These are phyloP conservation scores for Candida nitratophila DNA, from an alignment of 805 yeast genomes.

Conservation along the genomic window DNA sequence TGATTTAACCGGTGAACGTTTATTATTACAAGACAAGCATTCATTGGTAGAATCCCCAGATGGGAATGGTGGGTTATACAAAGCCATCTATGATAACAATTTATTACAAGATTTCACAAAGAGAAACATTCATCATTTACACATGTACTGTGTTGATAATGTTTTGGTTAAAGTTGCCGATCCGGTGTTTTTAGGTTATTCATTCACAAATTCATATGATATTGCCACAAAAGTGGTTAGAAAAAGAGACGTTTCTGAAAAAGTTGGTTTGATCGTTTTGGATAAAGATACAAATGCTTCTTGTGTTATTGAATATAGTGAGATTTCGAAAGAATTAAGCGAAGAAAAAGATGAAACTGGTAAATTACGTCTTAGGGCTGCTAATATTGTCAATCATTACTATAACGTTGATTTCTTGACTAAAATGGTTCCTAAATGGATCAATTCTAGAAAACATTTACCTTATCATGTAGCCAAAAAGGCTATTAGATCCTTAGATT, in stretches of 20 bases:
- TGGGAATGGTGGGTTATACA: slow-evolving; percentile 96
- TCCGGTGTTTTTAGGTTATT: slow-evolving; percentile 83
- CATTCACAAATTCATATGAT: slow-evolving; percentile 57
- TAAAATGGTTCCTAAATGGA: slow-evolving; percentile 61
- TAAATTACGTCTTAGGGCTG: slow-evolving; percentile 76
- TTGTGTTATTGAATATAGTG: slow-evolving; percentile 92
- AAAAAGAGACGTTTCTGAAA: slow-evolving; percentile 79
- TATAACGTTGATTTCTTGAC: slow-evolving; percentile 74
- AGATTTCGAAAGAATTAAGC: slow-evolving; percentile 70
- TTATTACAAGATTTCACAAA: slow-evolving; percentile 59
- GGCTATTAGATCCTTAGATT: slow-evolving; percentile 57
- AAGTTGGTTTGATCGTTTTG: slow-evolving; percentile 86
- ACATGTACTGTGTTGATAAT: slow-evolving; percentile 97
- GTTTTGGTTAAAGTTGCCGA: slow-evolving; percentile 89
- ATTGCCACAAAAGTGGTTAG: slow-evolving; percentile 93
- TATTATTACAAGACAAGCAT: slow-evolving; percentile 51
- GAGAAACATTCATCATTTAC: slow-evolving; percentile 79
- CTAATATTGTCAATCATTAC: slow-evolving; percentile 95
- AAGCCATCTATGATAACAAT: slow-evolving; percentile 61
- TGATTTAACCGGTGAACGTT: slow-evolving; percentile 56
- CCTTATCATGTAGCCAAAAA: slow-evolving; percentile 96
- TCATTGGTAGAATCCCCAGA: slow-evolving; percentile 84
- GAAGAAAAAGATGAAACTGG: slow-evolving; percentile 55
- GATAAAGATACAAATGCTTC: slow-evolving; percentile 54
- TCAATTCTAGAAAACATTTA: slow-evolving; percentile 50